Evolutionary conservation across 768 basidiomycete species (phyloP).

Genomic region (Tulasnella sp.): DNA sequence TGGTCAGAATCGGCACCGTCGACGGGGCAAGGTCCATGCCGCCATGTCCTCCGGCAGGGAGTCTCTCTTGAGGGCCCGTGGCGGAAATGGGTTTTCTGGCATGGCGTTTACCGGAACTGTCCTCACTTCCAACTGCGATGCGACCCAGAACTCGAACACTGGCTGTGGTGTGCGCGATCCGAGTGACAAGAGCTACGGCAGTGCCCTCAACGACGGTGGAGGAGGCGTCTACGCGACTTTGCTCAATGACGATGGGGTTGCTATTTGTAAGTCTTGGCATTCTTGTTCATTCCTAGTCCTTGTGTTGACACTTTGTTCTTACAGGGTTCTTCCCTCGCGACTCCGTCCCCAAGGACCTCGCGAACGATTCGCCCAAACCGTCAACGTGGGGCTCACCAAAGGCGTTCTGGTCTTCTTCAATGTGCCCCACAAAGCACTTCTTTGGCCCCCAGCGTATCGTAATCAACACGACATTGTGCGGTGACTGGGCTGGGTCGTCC

Average conservation of each 20-base stretch:
- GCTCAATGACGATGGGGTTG: slow-evolving; percentile 32
- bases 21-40: neutral
- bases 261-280: slow-evolving; percentile 32
- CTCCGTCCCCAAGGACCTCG: slow-evolving; percentile 21
- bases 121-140: slow-evolving; percentile 27
- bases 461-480: slow-evolving; percentile 34
- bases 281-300: neutral
- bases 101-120: slow-evolving; percentile 24
- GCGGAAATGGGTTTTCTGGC: neutral
- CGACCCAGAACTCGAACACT: slow-evolving; percentile 26
- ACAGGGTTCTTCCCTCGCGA: slow-evolving; percentile 28
- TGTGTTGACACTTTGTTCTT: neutral
- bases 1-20: neutral
- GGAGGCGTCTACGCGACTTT: slow-evolving; percentile 38
- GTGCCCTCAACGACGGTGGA: slow-evolving; percentile 31
- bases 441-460: slow-evolving; percentile 32
- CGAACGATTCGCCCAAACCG: slow-evolving; percentile 29
- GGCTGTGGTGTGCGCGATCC: slow-evolving; percentile 35
- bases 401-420: slow-evolving; percentile 29
- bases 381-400: slow-evolving; percentile 33
- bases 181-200: slow-evolving; percentile 30
- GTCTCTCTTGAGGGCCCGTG: neutral
- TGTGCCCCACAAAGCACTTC: slow-evolving; percentile 28
- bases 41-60: neutral
- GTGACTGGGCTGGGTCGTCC: slow-evolving; percentile 34